Base-by-base conservation (phyloP, 345 rosid genomes). In the Garcia nutans region DNA sequence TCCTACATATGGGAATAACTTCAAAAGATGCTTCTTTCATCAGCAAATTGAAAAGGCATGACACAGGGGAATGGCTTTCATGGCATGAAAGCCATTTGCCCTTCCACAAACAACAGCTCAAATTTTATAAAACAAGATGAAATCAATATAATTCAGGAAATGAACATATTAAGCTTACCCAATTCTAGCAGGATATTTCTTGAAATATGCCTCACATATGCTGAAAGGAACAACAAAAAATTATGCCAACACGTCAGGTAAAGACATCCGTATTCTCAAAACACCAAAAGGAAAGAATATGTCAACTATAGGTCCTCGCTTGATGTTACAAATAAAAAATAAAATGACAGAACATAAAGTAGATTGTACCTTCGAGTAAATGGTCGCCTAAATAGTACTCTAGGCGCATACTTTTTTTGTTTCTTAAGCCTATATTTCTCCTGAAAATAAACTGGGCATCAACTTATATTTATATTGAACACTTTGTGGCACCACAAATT, bases 351-450 rank as follows among this genome's bases (percentile, higher is more conserved):
- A 6, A 50, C 17, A 22, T 24, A 37, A 55, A 74, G 13, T 23
- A 24, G 59, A 28, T 54, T 11, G 72, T 74, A 90, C 98, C 94
- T 91, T 80, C 94, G 77, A 56, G 94, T 76, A 85, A 85, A 85
- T 49, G 99, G 98, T 22, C 97, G 88, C 82, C 99, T 82, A 22
- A 92, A 71, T 82, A 93, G 93, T 59, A 96, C 80, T 86, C 77
- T 89, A 58, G 98, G 98, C 4, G 98, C 97, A 87, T 96, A 96
- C 64, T 96, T 93, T 87, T 96, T 96, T 85, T 93, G 97, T 82
- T 93, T 96, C 78, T 88, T 96, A 76, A 87, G 79, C 87, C 79
- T 88, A 81, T 96, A 93, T 80, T 96, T 93, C 81, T 93, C 99
- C 99, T 96, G 83, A 73, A 77, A 26, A 83, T 2, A 70, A 64